Evolutionary conservation across 2,329 filamentous ascomycete species (phyloP).

Genomic region (Trichophyton schoenleinii): DNA sequence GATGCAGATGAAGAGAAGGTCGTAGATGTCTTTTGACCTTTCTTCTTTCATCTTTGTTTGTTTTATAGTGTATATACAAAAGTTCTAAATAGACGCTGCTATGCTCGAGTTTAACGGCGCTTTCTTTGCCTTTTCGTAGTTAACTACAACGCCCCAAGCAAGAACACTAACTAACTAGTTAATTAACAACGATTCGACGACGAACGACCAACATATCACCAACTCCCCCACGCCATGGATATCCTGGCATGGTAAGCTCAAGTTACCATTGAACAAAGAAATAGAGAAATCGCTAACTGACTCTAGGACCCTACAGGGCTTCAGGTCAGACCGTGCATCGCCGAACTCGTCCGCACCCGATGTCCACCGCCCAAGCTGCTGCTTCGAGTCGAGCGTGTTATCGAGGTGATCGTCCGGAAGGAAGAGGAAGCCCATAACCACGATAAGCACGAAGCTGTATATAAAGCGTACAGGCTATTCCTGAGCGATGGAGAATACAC

Average conservation of each 20-base stretch:
- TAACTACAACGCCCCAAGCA: no score
- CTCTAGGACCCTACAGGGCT: not conserved
- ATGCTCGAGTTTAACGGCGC: no score
- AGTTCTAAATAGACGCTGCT: not conserved
- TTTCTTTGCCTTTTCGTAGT: no score
- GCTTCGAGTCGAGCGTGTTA: conserved; percentile 19
- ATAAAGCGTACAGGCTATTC: conserved; percentile 13
- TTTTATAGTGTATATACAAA: not conserved
- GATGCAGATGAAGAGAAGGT: conserved; percentile 34
- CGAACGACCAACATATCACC: no score
- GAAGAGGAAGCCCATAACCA: not conserved
- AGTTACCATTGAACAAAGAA: not conserved
- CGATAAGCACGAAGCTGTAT: not conserved
- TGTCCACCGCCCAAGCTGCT: conserved; percentile 17
- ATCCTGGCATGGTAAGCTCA: not conserved
- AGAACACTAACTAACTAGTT: no score
- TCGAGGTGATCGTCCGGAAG: conserved; percentile 10
- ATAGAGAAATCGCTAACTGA: not conserved
- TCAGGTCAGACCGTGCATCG: conserved; percentile 17
- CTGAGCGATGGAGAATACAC: conserved; percentile 20
- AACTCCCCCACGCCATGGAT: not conserved
- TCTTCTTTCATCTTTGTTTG: no score
- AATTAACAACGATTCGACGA: no score
- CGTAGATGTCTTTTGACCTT: conserved; percentile 34
- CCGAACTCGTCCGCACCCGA: conserved; percentile 21